Percentiles rank a stretch among this genome's conserved stretches.
Evolutionary conservation across 2,329 filamentous ascomycete species (phyloP).

Genomic region (Fusarium luffae): DNA sequence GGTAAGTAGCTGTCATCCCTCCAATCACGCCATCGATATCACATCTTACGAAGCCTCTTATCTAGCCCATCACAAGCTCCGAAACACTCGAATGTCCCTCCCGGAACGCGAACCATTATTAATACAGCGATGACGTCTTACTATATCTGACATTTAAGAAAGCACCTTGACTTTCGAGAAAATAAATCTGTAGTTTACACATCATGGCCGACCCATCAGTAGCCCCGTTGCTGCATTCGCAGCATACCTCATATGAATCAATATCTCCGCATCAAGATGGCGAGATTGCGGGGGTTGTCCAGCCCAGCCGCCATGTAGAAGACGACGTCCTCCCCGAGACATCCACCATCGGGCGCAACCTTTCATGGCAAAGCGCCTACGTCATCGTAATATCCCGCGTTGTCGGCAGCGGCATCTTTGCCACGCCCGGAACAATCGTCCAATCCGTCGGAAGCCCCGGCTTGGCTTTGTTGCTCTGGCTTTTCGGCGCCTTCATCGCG

Average conservation of each 20-base stretch:
- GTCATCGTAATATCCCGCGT: conserved; percentile 76
- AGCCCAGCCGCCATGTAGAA: conserved; percentile 55
- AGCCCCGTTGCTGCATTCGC: conserved; percentile 25
- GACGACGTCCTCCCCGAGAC: conserved; percentile 70
- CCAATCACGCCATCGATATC: conserved; percentile 40
- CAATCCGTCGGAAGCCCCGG: conserved; percentile 74
- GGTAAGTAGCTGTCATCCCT: neutral
- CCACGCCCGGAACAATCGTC: conserved; percentile 75
- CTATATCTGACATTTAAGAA: neutral
- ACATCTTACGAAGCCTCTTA: conserved; percentile 32
- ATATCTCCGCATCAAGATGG: neutral
- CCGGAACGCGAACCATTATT: conserved; percentile 4
- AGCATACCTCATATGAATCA: conserved; percentile 1
- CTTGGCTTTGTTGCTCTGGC: conserved; percentile 70
- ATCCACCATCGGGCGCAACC: conserved; percentile 66
- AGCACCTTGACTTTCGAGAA: neutral
- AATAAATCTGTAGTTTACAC: neutral
- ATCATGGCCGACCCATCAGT: conserved; percentile 11
- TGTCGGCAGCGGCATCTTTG: conserved; percentile 78
- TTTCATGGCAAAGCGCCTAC: conserved; percentile 72
- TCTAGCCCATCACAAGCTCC: conserved; percentile 23
- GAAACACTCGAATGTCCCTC: conserved; percentile 13
- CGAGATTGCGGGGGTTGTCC: conserved; percentile 1
- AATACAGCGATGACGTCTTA: conserved; percentile 16
- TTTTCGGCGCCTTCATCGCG: conserved; percentile 69